Evolutionary conservation across 148 eudicot species (phyloP), one percentile per base, ranked within the genome.

Genomic region (Amaranthus cruentus): DNA sequence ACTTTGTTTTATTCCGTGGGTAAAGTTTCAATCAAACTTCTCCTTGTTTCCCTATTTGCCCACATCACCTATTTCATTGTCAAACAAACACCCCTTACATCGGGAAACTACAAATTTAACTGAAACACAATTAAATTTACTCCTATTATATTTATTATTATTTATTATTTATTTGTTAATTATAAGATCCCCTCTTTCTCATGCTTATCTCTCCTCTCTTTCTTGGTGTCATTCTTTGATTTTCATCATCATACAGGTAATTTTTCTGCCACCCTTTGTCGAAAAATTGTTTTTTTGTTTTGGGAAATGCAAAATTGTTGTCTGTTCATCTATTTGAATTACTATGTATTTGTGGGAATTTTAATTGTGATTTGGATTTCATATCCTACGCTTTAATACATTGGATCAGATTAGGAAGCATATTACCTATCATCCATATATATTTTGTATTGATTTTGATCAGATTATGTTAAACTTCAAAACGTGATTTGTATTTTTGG

Each of bases 11-110:
- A 18, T 28, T 10, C 7, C n/a, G 46, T 13, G 44, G 49, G 60
- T 18, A 15, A 77, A 67, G 52, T 50, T 50, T 56, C 80, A 72
- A 77, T 72, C 80, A 77, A 77, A 65, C 14, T 43, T 2, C 53
- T 53, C 42, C 14, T 44, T 66, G 48, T 76, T 76, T 68, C 57
- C 81, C 68, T 48, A 54, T 51, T 73, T 65, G 12, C 68, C 70
- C 57, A 46, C 69, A 47, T 53, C 66, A 56, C 68, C 42, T 55
- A 55, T 62, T 62, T 52, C 69, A 57, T 78, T 73, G 61, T n/a
- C 75, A 55, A 66, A 71, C 56, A 53, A 76, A 54, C 18, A 47
- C 9, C 14, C 38, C 18, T 55, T 7, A 46, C 9, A 51, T 46
- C 15, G 6, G 38, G 48, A 66, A 66, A 7, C 4, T 51, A 7